Percentiles rank a stretch among this genome's conserved stretches.
Conservation (phyloP, 371 early-diverging fungal species). For the Mucor racemosus region DNA sequence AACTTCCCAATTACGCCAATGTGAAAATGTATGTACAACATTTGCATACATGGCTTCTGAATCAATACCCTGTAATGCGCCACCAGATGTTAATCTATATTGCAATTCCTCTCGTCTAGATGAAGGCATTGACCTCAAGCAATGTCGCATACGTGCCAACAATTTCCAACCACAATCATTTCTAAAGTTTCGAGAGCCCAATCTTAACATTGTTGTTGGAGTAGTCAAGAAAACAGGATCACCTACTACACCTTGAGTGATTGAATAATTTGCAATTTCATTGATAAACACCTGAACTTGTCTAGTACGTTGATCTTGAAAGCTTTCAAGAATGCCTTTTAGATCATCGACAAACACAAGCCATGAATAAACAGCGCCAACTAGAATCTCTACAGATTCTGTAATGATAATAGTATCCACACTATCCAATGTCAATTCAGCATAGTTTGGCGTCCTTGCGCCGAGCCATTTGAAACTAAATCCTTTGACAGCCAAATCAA, state of each 20-base stretch:
- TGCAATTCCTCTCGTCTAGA: slow-evolving; percentile 49
- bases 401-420: slow-evolving; percentile 66
- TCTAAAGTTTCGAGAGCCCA: slow-evolving; percentile 71
- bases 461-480: slow-evolving; percentile 63
- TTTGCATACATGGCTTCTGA: slow-evolving; percentile 56
- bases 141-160: slow-evolving; percentile 72
- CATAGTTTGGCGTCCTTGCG: slow-evolving; percentile 56
- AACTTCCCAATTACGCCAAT: slow-evolving; percentile 77
- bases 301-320: slow-evolving; percentile 55
- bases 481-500: slow-evolving; percentile 59
- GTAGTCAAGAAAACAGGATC: slow-evolving; percentile 77
- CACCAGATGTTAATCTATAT: slow-evolving; percentile 47
- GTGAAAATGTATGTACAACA: slow-evolving; percentile 56
- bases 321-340: slow-evolving; percentile 57
- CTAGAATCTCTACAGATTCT: slow-evolving; percentile 76
- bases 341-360: slow-evolving; percentile 71
- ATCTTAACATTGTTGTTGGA: slow-evolving; percentile 73
- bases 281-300: slow-evolving; percentile 69
- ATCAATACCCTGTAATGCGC: slow-evolving; percentile 38
- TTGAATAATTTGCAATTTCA: slow-evolving; percentile 65
- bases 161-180: slow-evolving; percentile 82
- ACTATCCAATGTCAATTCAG: slow-evolving; percentile 52
- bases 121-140: slow-evolving; percentile 54
- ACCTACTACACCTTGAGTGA: slow-evolving; percentile 46
- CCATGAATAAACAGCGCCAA: slow-evolving; percentile 78